Evolutionary conservation across 2,329 filamentous ascomycete genomes (phyloP).

Genomic region (Fusarium multiceps): DNA sequence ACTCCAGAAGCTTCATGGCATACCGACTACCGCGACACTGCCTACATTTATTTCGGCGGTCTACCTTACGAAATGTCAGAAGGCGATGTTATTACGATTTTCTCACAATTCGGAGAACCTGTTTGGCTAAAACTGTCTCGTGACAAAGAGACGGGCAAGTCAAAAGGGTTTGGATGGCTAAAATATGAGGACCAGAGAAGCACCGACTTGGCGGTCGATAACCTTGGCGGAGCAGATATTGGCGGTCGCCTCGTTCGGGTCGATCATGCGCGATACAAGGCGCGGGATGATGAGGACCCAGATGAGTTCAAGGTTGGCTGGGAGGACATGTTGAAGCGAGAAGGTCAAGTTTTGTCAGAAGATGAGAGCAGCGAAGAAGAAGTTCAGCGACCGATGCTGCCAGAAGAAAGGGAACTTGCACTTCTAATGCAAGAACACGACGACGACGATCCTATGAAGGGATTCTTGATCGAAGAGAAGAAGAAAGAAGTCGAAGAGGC

Average conservation of each 20-base stretch:
- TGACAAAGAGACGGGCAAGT: constrained; percentile 97
- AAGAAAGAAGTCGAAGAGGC: constrained; percentile 86
- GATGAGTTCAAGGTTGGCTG: constrained; percentile 69
- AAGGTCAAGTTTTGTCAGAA: constrained; percentile 58
- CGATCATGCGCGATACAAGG: constrained; percentile 93
- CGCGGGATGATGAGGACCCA: constrained; percentile 79
- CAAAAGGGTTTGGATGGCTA: constrained; percentile 92
- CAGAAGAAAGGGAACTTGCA: constrained; percentile 84
- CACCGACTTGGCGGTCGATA: constrained; percentile 95
- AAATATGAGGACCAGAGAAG: constrained; percentile 99
- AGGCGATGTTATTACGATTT: constrained; percentile 95
- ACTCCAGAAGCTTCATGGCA: constrained; percentile 93
- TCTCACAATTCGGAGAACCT: constrained; percentile 96
- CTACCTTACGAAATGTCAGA: constrained; percentile 93
- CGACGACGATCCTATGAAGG: constrained; percentile 98
- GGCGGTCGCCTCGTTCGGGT: constrained; percentile 84
- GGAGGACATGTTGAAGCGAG: constrained; percentile 67
- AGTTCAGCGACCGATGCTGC: constrained; percentile 71
- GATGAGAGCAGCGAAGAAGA: constrained; percentile 61
- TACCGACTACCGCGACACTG: constrained; percentile 96
- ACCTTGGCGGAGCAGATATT: constrained; percentile 87
- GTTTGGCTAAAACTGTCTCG: constrained; percentile 91
- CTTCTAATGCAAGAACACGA: constrained; percentile 83
- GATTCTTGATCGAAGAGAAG: constrained; percentile 89
- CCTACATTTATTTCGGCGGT: constrained; percentile 95